Percentiles rank a stretch among this genome's conserved stretches.
phyloP scores from a whole-genome alignment of 768 basidiomycete genomes.

The Termitomyces sp. region DNA sequence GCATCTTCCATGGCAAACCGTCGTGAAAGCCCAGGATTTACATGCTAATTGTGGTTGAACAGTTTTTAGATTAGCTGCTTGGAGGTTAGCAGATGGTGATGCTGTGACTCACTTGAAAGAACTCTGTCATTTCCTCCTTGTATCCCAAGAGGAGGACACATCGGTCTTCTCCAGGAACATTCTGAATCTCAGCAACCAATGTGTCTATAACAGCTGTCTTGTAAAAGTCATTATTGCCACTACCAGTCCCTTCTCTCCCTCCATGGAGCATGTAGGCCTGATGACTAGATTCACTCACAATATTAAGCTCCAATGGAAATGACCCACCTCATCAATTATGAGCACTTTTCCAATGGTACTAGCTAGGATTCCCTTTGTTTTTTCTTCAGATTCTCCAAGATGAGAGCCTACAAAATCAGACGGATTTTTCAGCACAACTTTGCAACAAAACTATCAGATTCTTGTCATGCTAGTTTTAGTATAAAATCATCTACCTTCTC shows the following conservation, averaged over 20 bases:
- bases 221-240: slow-evolving; percentile 34
- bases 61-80: neutral
- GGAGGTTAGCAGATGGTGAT: no score
- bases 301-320: neutral
- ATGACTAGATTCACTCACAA: neutral
- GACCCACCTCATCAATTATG: neutral
- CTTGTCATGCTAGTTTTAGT: neutral
- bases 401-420: neutral
- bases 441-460: neutral
- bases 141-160: slow-evolving; percentile 66
- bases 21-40: neutral
- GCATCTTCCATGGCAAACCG: slow-evolving; percentile 2
- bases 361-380: neutral
- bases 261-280: slow-evolving; percentile 1
- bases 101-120: slow-evolving; percentile 54
- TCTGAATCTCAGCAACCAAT: slow-evolving; percentile 71
- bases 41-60: neutral
- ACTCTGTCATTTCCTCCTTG: slow-evolving; percentile 61
- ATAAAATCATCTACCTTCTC: neutral
- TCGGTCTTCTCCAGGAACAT: slow-evolving; percentile 62
- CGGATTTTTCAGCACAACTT: neutral
- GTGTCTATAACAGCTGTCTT: slow-evolving; percentile 72
- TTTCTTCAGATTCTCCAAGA: neutral
- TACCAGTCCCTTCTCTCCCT: neutral
- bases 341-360: neutral